Base-by-base conservation (phyloP, 176 grass and related monocot genomes). In the Juncus inflexus region DNA sequence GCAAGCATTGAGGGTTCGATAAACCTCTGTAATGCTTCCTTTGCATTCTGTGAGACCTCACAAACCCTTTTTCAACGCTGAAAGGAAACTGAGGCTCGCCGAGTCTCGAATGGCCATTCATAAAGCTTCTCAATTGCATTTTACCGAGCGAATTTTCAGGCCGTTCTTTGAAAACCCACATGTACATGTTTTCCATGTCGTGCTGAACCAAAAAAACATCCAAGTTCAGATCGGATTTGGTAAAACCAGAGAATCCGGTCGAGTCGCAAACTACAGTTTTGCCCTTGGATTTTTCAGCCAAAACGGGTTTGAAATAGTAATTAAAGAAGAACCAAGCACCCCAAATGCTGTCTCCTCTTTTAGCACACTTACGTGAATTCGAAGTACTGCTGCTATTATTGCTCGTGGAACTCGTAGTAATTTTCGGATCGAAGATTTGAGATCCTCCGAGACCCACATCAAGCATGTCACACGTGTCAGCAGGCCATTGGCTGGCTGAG, bases 121-220 rank as follows among this genome's bases (percentile, higher is more conserved):
- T 95, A 80, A 86, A 95, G 73, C 91, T 95, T 69, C 91, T 75
- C 16, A 95, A 80, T 67, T 95, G 91, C 91, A 95, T 95, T 83
- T 95, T 95, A 43, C 91, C 87, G 15, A 95, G 87, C 57, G 91
- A 83, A 78, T 96, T 96, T 77, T 96, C 91, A 0, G 91, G 76
- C 19, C 81, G 77, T 52, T 96, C 84, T 71, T 90, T 96, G 67
- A 96, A 96, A 61, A 76, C 84, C 91, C 91, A 96, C 91, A 96
- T 96, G 56, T 96, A 96, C 87, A 96, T 90, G 78, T 96, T 96
- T 76, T 96, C 91, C 91, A 90, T 90, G 65, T 96, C 91, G 35
- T 96, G 91, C 73, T 96, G 91, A 67, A 96, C 91, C 50, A 96
- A 71, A 81, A 96, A 96, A 15, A 86, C 84, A 47, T 96, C 91